Evolutionary conservation across 768 basidiomycete species (phyloP).

Genomic region (Amanita phalloides): DNA sequence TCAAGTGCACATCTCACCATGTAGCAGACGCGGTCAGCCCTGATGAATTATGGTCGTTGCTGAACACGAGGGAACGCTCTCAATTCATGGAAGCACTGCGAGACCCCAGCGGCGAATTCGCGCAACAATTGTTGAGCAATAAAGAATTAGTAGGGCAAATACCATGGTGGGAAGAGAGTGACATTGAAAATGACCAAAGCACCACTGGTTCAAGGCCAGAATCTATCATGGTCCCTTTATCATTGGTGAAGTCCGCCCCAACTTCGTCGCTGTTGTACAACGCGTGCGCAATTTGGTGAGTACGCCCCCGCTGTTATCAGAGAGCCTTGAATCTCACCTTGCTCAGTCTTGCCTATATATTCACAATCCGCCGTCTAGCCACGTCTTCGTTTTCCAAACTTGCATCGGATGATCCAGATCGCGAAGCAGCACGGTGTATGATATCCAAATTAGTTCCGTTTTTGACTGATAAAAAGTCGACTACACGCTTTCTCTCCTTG

Average conservation of each 20-base stretch:
- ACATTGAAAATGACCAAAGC: conserved; percentile 6
- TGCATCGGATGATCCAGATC: conserved; percentile 28
- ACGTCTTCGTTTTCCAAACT: conserved; percentile 44
- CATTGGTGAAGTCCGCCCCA: conserved; percentile 28
- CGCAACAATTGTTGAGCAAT: conserved; percentile 48
- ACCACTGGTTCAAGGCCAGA: conserved; percentile 28
- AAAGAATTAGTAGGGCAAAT: conserved; percentile 36
- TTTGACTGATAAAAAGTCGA: conserved; percentile 48
- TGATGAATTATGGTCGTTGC: conserved; percentile 48
- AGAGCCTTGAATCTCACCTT: background rate
- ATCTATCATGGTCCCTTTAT: conserved; percentile 34
- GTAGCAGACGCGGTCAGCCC: conserved; percentile 41
- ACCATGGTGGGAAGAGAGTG: conserved; percentile 66
- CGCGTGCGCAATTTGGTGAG: conserved; percentile 56
- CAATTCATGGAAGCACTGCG: conserved; percentile 49
- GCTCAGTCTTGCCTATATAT: conserved; percentile 58
- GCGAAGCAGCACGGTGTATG: conserved; percentile 32
- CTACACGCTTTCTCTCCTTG: conserved; percentile 37
- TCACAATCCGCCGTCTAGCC: conserved; percentile 50
- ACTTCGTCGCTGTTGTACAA: conserved; percentile 52
- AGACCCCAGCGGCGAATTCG: conserved; percentile 52
- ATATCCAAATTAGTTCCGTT: conserved; percentile 54
- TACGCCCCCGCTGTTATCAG: conserved; percentile 7
- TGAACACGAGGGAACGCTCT: conserved; percentile 48
- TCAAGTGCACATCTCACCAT: background rate